Percentiles rank a stretch among this genome's conserved stretches.
These are phyloP conservation scores for Triticum timopheevii DNA, from an alignment of 176 grass and related monocot genomes.

Conservation along the genomic window DNA sequence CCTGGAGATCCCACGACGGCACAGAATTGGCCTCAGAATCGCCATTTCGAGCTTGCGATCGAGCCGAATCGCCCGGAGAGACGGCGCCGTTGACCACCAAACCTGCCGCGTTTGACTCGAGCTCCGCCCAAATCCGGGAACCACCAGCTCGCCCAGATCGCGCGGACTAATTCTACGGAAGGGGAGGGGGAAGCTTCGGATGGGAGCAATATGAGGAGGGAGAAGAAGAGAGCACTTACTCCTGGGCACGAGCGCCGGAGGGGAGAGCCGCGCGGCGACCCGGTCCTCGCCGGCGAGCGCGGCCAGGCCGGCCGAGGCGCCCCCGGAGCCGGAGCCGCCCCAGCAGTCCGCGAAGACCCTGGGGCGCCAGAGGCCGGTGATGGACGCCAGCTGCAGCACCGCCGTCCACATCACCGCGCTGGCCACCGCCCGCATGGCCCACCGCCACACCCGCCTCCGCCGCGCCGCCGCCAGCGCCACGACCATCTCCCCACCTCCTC, in stretches of 20 bases:
- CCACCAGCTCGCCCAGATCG: constrained; percentile 28
- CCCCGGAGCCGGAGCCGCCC: background rate
- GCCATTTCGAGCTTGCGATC: constrained; percentile 2
- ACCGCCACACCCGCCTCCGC: constrained; percentile 52
- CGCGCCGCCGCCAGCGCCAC: background rate
- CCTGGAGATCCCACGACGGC: background rate
- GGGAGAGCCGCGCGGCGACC: constrained; percentile 36
- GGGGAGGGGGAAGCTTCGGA: background rate
- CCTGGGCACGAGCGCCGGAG: constrained; percentile 62
- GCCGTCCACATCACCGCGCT: constrained; percentile 85
- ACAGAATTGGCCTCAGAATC: background rate
- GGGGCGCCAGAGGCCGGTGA: constrained; percentile 64
- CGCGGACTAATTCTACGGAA: background rate
- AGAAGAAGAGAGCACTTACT: constrained; percentile 50
- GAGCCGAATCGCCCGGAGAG: constrained; percentile 16
- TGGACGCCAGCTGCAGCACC: constrained; percentile 75
- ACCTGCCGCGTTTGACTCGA: constrained; percentile 28
- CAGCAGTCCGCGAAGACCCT: constrained; percentile 50
- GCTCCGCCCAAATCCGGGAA: constrained; percentile 9
- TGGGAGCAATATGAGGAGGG: constrained; percentile 18
- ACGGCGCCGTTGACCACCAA: background rate
- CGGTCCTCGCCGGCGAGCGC: constrained; percentile 62
- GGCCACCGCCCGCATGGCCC: constrained; percentile 78
- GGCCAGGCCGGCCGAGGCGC: constrained; percentile 24
- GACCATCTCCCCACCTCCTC: background rate